Evolutionary conservation across 441 rosid species (phyloP).

Genomic region (Bruguiera hainesii): DNA sequence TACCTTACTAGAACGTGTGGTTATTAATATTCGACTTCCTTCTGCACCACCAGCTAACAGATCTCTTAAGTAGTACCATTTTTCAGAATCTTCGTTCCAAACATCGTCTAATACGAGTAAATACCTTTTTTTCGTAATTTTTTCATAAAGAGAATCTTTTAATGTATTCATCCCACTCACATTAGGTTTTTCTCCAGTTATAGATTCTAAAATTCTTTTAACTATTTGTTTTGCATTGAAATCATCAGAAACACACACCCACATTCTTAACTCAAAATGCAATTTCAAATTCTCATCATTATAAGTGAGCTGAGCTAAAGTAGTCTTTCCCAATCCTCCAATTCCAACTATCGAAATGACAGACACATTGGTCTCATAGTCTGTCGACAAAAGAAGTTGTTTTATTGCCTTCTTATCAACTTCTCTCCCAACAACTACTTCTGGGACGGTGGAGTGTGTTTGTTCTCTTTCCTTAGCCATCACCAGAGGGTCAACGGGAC

Average conservation of each 20-base stretch:
- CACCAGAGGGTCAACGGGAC: neutral
- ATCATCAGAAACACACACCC: conserved; percentile 32
- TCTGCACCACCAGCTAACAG: conserved; percentile 20
- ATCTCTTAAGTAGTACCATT: conserved; percentile 20
- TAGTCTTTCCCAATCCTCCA: conserved; percentile 39
- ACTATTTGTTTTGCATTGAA: conserved; percentile 24
- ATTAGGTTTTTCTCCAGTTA: neutral
- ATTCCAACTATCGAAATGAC: conserved; percentile 33
- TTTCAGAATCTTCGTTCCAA: conserved; percentile 32
- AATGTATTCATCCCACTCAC: conserved; percentile 20
- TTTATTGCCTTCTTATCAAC: conserved; percentile 24
- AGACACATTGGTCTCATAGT: conserved; percentile 15
- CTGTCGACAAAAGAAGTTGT: conserved; percentile 17
- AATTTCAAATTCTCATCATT: conserved; percentile 22
- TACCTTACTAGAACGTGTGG: conserved; percentile 31
- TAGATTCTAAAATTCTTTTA: conserved; percentile 14
- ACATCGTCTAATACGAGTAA: conserved; percentile 40
- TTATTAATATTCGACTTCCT: conserved; percentile 34
- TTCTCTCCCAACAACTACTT: conserved; percentile 35
- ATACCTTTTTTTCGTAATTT: conserved; percentile 15
- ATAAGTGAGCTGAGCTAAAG: conserved; percentile 34
- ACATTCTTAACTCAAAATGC: conserved; percentile 22
- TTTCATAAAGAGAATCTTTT: conserved; percentile 17
- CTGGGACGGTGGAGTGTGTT: conserved; percentile 24
- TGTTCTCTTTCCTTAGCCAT: conserved; percentile 18